phyloP scores from a whole-genome alignment of 257 asterid genomes.

The Cinchona pubescens region DNA sequence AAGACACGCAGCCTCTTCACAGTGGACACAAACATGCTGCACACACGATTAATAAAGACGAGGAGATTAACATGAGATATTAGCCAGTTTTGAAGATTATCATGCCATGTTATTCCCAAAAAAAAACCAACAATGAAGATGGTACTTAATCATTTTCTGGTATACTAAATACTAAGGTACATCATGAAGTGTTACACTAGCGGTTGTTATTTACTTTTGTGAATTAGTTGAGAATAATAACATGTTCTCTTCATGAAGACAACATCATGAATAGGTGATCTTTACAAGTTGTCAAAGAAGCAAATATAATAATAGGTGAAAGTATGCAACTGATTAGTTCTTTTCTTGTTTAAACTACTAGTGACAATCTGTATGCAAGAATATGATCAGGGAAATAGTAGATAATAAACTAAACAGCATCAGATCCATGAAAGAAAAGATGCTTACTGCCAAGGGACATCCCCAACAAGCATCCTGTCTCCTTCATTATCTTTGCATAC shows the following conservation, averaged over 20 bases:
- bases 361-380: conserved; percentile 16
- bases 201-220: background rate
- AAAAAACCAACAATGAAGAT: background rate
- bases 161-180: background rate
- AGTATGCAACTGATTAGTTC: background rate
- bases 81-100: background rate
- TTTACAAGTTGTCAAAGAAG: background rate
- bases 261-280: background rate
- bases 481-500: conserved; percentile 98
- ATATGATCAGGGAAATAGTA: conserved; percentile 16
- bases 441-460: conserved; percentile 98
- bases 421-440: conserved; percentile 30
- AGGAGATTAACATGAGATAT: background rate
- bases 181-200: background rate
- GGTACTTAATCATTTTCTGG: background rate
- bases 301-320: conserved; percentile 4
- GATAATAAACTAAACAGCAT: conserved; percentile 25
- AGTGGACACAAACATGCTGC: conserved; percentile 91
- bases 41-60: background rate
- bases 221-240: background rate
- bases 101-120: background rate
- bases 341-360: background rate
- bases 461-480: conserved; percentile 97
- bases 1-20: conserved; percentile 85
- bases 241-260: background rate